phyloP scores from a whole-genome alignment of 2,329 filamentous ascomycete species.

The Epichloe hybrida region DNA sequence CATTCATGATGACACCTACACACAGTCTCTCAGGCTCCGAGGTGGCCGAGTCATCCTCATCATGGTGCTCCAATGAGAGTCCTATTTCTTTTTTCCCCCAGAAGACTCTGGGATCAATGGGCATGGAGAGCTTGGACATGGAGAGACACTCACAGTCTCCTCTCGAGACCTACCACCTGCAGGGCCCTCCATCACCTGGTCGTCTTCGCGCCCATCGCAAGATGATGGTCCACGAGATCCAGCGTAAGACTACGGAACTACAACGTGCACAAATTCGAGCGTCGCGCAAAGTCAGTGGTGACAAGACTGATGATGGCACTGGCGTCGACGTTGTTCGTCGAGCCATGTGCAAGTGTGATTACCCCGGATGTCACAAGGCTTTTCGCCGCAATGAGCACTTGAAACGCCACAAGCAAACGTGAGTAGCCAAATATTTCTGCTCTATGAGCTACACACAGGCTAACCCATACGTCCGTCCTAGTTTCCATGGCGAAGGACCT shows the following conservation, averaged over 20 bases:
- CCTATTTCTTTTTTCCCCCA: conserved; percentile 25
- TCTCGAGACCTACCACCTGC: conserved; percentile 17
- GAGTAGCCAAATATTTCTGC: conserved; percentile 12
- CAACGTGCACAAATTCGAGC: conserved; percentile 26
- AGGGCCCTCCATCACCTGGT: conserved; percentile 20
- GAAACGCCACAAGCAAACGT: conserved; percentile 41
- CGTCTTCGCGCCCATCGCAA: conserved; percentile 23
- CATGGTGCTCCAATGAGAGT: conserved; percentile 28
- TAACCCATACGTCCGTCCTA: conserved; percentile 4
- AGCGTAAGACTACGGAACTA: conserved; percentile 30
- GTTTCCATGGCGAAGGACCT: conserved; percentile 25
- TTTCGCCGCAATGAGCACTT: conserved; percentile 42
- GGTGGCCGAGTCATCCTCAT: conserved; percentile 22
- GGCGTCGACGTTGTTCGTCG: conserved; percentile 24
- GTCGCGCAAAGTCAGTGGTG: conserved; percentile 15
- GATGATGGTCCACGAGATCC: conserved; percentile 27
- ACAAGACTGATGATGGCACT: conserved; percentile 14
- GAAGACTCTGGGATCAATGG: conserved; percentile 16
- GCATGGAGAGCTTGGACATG: conserved; percentile 21
- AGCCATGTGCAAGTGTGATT: conserved; percentile 31
- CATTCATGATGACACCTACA: conserved; percentile 28
- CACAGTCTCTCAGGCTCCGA: conserved; percentile 27
- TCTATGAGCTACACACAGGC: background rate
- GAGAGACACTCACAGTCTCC: conserved; percentile 24
- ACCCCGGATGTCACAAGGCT: conserved; percentile 32